Conservation (phyloP, 345 rosid species). For the Clarkia xantiana region DNA sequence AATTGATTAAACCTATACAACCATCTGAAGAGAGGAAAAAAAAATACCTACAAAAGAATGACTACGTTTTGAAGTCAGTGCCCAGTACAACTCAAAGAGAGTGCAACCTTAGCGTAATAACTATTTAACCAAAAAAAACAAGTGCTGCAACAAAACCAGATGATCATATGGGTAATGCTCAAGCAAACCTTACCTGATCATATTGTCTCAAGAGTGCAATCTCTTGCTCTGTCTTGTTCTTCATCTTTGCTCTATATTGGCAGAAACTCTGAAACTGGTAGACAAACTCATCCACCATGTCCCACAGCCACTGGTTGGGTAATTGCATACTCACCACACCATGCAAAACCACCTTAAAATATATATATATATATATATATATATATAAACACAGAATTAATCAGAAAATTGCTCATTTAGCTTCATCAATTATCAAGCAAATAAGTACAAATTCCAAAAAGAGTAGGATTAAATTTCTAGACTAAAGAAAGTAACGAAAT, state of each 20-base stretch:
- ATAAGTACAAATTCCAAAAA: neutral
- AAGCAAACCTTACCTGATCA: constrained; percentile 40
- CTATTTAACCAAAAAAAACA: neutral
- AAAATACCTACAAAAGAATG: no score
- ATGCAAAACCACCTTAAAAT: constrained; percentile 71
- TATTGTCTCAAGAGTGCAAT: constrained; percentile 60
- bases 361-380: neutral
- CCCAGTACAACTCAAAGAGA: no score
- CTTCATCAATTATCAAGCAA: neutral
- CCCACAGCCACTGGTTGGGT: constrained; percentile 99
- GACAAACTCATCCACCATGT: constrained; percentile 98
- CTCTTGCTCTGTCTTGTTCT: constrained; percentile 85
- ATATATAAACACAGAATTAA: neutral
- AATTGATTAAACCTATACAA: no score
- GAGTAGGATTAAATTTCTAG: neutral
- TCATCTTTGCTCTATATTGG: constrained; percentile 89
- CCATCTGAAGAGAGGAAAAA: no score
- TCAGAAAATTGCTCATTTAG: neutral
- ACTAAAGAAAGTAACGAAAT: neutral
- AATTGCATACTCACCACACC: constrained; percentile 93
- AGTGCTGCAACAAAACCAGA: neutral
- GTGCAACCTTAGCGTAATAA: neutral
- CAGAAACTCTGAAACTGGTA: constrained; percentile 97
- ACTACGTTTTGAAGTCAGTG: no score
- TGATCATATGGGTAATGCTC: neutral